Percentiles rank a stretch among this genome's conserved stretches.
These are phyloP conservation scores for Puccinia horiana DNA, from an alignment of 1,284 basidiomycete species.

Conservation along the genomic window DNA sequence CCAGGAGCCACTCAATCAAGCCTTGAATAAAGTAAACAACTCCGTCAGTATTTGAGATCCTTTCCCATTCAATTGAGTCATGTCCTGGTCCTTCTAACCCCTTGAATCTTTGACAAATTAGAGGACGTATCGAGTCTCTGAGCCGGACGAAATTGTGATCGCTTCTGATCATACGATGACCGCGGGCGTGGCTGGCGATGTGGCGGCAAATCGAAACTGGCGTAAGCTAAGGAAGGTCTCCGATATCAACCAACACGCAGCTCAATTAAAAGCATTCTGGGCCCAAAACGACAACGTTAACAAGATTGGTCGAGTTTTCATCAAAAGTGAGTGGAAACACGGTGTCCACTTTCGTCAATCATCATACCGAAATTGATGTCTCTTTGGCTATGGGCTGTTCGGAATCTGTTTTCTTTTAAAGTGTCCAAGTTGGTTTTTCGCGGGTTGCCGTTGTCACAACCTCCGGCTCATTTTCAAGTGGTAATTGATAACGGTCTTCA, in stretches of 20 bases:
- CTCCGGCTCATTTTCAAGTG: slow-evolving; percentile 37
- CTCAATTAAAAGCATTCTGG: slow-evolving; percentile 47
- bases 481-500: slow-evolving; percentile 48
- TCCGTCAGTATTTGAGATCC: neutral
- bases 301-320: slow-evolving; percentile 45
- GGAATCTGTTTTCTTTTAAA: neutral
- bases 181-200: slow-evolving; percentile 42
- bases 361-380: neutral
- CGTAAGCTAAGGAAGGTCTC: slow-evolving; percentile 47
- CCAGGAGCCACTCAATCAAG: slow-evolving; percentile 43
- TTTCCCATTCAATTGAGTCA: too few relatives aligned
- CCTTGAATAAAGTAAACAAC: slow-evolving; percentile 22
- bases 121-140: slow-evolving; percentile 36
- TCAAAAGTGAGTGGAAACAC: slow-evolving; percentile 34
- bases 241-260: slow-evolving; percentile 48
- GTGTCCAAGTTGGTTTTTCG: slow-evolving; percentile 42
- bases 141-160: slow-evolving; percentile 42
- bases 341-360: neutral
- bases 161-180: slow-evolving; percentile 41
- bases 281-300: slow-evolving; percentile 38
- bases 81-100: neutral
- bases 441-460: slow-evolving; percentile 1
- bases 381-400: neutral
- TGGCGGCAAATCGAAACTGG: slow-evolving; percentile 46
- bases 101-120: neutral